Percentiles rank a stretch among this genome's conserved stretches.
These are phyloP conservation scores for Podosphaera fusca DNA, from an alignment of 2,329 filamentous ascomycete genomes.

Conservation along the genomic window DNA sequence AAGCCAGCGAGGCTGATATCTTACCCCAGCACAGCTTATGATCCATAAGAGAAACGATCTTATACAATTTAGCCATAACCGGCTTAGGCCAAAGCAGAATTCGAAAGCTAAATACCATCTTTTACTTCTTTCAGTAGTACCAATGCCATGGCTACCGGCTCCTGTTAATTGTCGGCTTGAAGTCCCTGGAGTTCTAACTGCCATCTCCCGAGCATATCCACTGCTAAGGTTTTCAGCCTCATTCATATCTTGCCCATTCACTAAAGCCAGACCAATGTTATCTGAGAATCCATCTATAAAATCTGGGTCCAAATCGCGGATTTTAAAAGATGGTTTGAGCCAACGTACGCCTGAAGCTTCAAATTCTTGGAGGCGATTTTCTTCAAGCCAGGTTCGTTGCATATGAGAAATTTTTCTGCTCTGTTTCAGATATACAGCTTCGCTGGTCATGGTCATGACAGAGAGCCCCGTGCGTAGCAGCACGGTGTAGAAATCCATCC, in stretches of 20 bases:
- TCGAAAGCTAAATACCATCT: constrained; percentile 56
- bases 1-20: constrained; percentile 40
- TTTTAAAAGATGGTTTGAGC: constrained; percentile 14
- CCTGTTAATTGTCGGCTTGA: constrained; percentile 18
- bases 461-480: constrained; percentile 70
- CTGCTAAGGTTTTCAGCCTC: constrained; percentile 23
- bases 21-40: constrained; percentile 36
- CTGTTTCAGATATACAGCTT: constrained; percentile 89
- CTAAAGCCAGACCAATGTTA: constrained; percentile 13
- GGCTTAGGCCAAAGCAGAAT: constrained; percentile 53
- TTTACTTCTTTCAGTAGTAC: constrained; percentile 53
- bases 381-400: constrained; percentile 73
- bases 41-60: constrained; percentile 15
- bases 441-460: constrained; percentile 76
- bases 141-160: constrained; percentile 40
- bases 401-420: constrained; percentile 53
- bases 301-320: constrained; percentile 7
- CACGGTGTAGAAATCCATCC: constrained; percentile 91
- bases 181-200: constrained; percentile 28
- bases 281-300: constrained; percentile 10
- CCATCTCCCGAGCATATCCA: constrained; percentile 48
- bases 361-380: constrained; percentile 59
- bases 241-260: constrained; percentile 11
- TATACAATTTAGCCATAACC: constrained; percentile 29
- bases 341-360: constrained; percentile 24